Conservation (phyloP, 2,329 filamentous ascomycete genomes). For the Metarhizium anisopliae region DNA sequence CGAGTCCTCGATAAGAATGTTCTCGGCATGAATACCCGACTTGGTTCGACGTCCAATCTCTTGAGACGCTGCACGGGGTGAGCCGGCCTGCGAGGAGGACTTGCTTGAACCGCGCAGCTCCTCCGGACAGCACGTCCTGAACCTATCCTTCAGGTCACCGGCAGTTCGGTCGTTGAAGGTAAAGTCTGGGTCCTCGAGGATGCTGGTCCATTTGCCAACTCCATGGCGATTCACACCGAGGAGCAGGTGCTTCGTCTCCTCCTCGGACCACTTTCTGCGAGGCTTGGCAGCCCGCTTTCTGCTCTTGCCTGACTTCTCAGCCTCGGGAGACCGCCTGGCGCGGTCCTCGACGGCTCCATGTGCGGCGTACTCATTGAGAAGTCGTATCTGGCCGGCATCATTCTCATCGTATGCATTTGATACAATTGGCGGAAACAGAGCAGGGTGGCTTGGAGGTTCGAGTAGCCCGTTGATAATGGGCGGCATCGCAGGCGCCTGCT, state of each 20-base stretch:
- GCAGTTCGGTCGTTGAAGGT: conserved; percentile 52
- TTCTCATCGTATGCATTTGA: conserved; percentile 45
- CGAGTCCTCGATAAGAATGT: conserved; percentile 41
- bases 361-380: conserved; percentile 32
- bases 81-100: conserved; percentile 13
- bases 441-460: conserved; percentile 51
- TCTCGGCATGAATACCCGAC: conserved; percentile 43
- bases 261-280: conserved; percentile 54
- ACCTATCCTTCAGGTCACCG: conserved; percentile 57
- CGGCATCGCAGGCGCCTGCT: conserved; percentile 45
- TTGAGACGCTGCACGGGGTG: conserved; percentile 11
- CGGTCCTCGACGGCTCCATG: conserved; percentile 21
- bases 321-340: conserved; percentile 17
- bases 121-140: conserved; percentile 55
- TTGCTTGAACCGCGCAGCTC: conserved; percentile 42
- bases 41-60: conserved; percentile 30
- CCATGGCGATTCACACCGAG: conserved; percentile 54
- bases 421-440: conserved; percentile 55
- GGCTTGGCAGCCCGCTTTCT: conserved; percentile 49
- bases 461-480: conserved; percentile 58
- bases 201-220: conserved; percentile 57
- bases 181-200: conserved; percentile 52
- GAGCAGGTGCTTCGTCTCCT: conserved; percentile 54
- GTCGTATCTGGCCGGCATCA: conserved; percentile 30
- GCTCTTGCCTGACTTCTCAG: conserved; percentile 28